Evolutionary conservation across 148 eudicot genomes (phyloP).

Genomic region (Heliosperma pusillum): DNA sequence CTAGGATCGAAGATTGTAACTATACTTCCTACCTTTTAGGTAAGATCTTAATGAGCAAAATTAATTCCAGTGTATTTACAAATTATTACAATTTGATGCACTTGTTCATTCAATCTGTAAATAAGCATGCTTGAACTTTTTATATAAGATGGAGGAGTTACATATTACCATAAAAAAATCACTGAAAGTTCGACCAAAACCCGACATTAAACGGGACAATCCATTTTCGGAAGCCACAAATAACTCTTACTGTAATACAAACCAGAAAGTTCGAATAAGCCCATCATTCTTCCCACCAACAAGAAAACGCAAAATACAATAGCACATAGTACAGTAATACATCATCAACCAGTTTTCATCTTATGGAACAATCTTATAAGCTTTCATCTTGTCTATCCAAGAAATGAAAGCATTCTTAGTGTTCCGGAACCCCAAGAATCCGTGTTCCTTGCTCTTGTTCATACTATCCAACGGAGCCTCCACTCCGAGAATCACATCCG

Average conservation of each 20-base stretch:
- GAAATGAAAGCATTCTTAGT: constrained; percentile 39
- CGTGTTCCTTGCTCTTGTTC: constrained; percentile 57
- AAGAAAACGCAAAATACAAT: background rate
- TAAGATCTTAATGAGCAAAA: background rate
- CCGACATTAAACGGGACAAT: background rate
- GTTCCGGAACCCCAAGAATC: constrained; percentile 49
- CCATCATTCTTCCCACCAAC: background rate
- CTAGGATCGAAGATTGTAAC: background rate
- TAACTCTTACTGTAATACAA: constrained; percentile 5
- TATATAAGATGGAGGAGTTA: background rate
- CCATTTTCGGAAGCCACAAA: background rate
- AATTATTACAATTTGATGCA: background rate
- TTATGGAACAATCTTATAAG: constrained; percentile 40
- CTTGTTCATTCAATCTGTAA: background rate
- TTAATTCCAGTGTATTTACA: background rate
- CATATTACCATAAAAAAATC: background rate
- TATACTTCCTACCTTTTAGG: background rate
- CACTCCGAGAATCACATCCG: constrained; percentile 17
- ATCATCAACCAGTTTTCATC: constrained; percentile 2
- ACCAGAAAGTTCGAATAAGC: background rate
- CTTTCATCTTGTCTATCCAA: constrained; percentile 48
- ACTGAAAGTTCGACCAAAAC: background rate
- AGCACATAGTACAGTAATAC: background rate
- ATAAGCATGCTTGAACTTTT: background rate
- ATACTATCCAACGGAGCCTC: constrained; percentile 33